Evolutionary conservation across 305 asterid genomes (phyloP).

Genomic region (Solanum hybrid): DNA sequence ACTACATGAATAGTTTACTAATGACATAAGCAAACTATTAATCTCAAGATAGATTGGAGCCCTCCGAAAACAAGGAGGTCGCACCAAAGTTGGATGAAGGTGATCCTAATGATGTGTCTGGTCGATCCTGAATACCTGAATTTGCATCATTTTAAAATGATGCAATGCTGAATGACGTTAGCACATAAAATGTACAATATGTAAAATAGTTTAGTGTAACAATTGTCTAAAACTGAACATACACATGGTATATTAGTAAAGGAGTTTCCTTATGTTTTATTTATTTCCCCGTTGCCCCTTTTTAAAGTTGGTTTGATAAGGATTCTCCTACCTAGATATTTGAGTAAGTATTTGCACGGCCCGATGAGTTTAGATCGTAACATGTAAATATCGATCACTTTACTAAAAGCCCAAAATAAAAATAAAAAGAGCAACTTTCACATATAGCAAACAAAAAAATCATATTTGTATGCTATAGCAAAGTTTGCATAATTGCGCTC

Average conservation of each 20-base stretch:
- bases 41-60: not conserved
- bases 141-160: no score
- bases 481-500: no score
- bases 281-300: no score
- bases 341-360: no score
- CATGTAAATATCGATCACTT: not conserved
- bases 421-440: not conserved
- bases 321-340: not conserved
- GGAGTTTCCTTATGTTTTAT: not conserved
- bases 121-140: not conserved
- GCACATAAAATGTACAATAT: not conserved
- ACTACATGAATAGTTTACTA: not conserved
- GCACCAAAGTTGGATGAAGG: not conserved
- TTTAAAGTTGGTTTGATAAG: not conserved
- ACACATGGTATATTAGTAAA: not conserved
- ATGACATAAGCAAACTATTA: not conserved
- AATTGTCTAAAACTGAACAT: not conserved
- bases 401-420: not conserved
- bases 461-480: no score
- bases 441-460: no score
- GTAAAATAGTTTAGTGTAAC: not conserved
- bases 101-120: not conserved
- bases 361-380: not conserved
- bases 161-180: fast-evolving
- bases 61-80: not conserved